These are phyloP conservation scores for Leishmania tarentolae DNA, from an alignment of 208 protist genomes.

Conservation along the genomic window DNA sequence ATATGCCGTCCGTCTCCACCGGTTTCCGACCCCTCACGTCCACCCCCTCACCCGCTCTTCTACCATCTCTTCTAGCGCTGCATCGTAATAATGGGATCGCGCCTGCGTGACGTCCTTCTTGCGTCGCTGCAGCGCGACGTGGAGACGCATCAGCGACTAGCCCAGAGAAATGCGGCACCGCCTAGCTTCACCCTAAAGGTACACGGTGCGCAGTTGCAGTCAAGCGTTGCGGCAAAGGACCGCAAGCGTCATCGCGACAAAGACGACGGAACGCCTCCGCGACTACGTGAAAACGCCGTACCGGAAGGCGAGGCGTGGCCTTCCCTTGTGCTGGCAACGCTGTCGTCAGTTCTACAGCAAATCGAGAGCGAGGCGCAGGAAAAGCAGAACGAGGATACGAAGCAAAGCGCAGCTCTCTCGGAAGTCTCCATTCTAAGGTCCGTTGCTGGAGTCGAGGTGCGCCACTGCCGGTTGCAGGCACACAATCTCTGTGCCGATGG, in stretches of 20 bases:
- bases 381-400: neutral
- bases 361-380: neutral
- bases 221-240: neutral
- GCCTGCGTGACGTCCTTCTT: neutral
- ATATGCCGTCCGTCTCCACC: neutral
- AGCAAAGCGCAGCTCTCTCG: neutral
- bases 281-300: neutral
- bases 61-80: neutral
- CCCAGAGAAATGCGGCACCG: neutral
- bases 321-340: neutral
- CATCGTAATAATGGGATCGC: conserved; percentile 1
- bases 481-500: conserved; percentile 6
- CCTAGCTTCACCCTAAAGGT: neutral
- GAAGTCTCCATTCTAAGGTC: neutral
- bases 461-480: conserved; percentile 25
- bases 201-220: neutral
- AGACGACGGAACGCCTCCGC: neutral
- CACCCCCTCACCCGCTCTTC: neutral
- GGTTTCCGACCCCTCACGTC: neutral
- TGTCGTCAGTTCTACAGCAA: neutral
- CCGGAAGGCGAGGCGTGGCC: neutral
- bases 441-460: conserved; percentile 19
- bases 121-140: neutral
- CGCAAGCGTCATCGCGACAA: conserved; percentile 4
- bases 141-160: conserved; percentile 3